Evolutionary conservation across 2,329 filamentous ascomycete species (phyloP).

Genomic region (Calonectria hawksworthii): DNA sequence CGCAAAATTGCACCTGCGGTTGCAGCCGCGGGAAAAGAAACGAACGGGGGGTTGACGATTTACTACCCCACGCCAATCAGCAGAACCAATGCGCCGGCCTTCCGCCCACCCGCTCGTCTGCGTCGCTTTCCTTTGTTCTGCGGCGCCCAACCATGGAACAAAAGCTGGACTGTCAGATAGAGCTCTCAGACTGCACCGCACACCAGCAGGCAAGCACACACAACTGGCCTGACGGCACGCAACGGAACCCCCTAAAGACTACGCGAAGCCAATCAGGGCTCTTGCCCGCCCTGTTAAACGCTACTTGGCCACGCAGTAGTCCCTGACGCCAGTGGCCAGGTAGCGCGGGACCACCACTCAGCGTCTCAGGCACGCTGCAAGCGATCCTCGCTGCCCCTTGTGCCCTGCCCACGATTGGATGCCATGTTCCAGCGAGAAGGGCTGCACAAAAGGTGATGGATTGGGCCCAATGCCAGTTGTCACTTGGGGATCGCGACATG

Average conservation of each 20-base stretch:
- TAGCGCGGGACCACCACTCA: conserved; percentile 41
- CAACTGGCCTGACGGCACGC: conserved; percentile 16
- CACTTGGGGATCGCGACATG: conserved; percentile 27
- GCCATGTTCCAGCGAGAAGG: conserved; percentile 15
- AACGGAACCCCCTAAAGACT: conserved; percentile 19
- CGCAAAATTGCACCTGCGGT: conserved; percentile 16
- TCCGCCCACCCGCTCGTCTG: conserved; percentile 1
- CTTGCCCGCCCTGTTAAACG: conserved; percentile 30
- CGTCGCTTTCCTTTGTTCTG: background rate
- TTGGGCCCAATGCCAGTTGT: conserved; percentile 29
- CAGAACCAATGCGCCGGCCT: background rate
- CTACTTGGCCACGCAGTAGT: conserved; percentile 43
- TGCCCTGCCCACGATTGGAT: conserved; percentile 17
- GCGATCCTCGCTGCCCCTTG: conserved; percentile 30
- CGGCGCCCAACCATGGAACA: background rate
- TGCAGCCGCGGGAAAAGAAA: conserved; percentile 17
- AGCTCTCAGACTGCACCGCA: background rate
- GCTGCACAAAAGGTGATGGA: conserved; percentile 4
- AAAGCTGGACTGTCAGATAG: background rate
- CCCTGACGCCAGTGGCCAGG: conserved; percentile 32
- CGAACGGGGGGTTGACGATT: conserved; percentile 5
- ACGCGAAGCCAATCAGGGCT: conserved; percentile 34
- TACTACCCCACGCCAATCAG: conserved; percentile 14
- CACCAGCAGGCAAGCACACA: background rate
- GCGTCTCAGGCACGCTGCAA: conserved; percentile 38